These are phyloP conservation scores for Fusarium camptoceras DNA, from an alignment of 2,329 filamentous ascomycete species.

Conservation along the genomic window DNA sequence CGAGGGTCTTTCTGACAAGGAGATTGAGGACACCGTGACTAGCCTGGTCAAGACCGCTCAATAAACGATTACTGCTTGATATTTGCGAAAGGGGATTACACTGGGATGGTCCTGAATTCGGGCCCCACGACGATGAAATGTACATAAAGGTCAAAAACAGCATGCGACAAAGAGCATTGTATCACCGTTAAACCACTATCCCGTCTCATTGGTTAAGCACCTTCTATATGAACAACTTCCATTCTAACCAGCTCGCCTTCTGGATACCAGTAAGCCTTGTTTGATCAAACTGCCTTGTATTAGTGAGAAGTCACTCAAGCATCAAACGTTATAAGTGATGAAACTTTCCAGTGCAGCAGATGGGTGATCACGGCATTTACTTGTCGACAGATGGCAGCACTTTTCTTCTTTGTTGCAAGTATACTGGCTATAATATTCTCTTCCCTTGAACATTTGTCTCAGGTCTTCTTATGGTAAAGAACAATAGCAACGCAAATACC, in stretches of 20 bases:
- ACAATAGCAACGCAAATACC: constrained; percentile 14
- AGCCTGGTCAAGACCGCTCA: constrained; percentile 61
- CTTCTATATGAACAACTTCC: background rate
- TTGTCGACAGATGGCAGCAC: background rate
- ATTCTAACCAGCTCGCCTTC: background rate
- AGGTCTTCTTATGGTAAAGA: background rate
- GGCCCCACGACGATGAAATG: constrained; percentile 36
- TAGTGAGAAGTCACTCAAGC: background rate
- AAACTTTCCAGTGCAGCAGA: too few species aligned
- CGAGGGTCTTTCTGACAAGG: constrained; percentile 69
- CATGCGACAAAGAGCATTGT: constrained; percentile 40
- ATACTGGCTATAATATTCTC: constrained; percentile 8
- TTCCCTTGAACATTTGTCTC: background rate
- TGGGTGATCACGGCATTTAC: background rate
- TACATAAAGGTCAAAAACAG: constrained; percentile 44
- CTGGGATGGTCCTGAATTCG: background rate
- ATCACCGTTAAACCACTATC: constrained; percentile 28
- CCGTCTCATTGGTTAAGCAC: background rate
- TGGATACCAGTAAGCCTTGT: too few species aligned
- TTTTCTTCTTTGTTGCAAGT: background rate
- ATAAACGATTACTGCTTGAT: constrained; percentile 19
- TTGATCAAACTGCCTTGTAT: background rate
- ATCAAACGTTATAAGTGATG: background rate
- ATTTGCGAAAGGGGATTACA: constrained; percentile 10
- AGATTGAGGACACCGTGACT: constrained; percentile 70